Evolutionary conservation across 1,284 basidiomycete species (phyloP), one percentile per base, ranked within the genome.

Genomic region (Papiliotrema laurentii): DNA sequence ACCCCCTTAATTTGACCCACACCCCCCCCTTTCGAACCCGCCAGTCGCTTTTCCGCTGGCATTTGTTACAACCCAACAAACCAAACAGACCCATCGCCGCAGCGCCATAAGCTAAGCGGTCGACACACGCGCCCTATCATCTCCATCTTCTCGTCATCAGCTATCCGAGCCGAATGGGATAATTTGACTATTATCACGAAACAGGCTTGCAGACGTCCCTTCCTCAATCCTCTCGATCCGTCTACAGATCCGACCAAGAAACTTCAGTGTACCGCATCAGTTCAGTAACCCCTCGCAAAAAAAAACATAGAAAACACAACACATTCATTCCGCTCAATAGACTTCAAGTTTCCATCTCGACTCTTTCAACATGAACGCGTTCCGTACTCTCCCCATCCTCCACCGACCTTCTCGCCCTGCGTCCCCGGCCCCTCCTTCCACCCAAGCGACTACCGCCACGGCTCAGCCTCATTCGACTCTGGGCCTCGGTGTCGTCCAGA

Each of bases 341-440:
- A n/a, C n/a, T n/a, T n/a, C n/a, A n/a, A n/a, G n/a, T n/a, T n/a
- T n/a, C n/a, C n/a, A n/a, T n/a, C n/a, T n/a, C n/a, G n/a, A n/a
- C n/a, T n/a, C 46, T 36, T 22, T 38, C 62, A 66, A 41, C 27
- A 74, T 74, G 72, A 63, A 74, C 52, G 67, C 72, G 22, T 61
- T 74, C 42, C 71, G 69, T 43, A 69, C 71, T 21, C 68, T 74
- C 25, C 71, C 71, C 35, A 69, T 74, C 45, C 70, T 74, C 53
- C 68, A 71, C 58, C 65, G 71, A 24, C 71, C 71, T n/a, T 72
- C 71, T 18, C 64, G 72, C 39, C 63, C 71, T 16, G 50, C 68
- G 16, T 70, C 71, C 10, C 72, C 72, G 4, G 69, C 64, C 7
- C 65, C 69, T 18, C 51, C 65, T 13, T 56, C 64, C 21, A 61